Conservation (phyloP, 1,139 yeast species). For the Sugiyamaella neomexicana region DNA sequence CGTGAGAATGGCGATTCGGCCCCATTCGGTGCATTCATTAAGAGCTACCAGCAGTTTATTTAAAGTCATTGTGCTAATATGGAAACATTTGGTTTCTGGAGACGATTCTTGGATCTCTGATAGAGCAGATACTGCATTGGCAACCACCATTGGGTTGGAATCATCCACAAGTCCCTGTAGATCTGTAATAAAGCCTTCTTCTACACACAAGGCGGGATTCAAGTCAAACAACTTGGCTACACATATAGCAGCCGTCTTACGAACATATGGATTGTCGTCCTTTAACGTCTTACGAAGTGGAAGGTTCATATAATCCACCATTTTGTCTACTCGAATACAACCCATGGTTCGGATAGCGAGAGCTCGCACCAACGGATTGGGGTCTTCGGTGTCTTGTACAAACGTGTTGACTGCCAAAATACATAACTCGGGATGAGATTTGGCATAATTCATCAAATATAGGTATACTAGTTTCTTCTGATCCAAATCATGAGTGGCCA, state of each 20-base stretch:
- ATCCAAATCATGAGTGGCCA: conserved; percentile 95
- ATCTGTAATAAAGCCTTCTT: conserved; percentile 78
- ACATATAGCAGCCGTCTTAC: conserved; percentile 97
- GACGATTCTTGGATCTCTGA: conserved; percentile 78
- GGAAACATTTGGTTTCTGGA: conserved; percentile 50
- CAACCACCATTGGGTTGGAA: conserved; percentile 90
- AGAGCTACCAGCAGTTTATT: conserved; percentile 74
- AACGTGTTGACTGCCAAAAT: conserved; percentile 96
- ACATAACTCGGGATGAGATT: conserved; percentile 92
- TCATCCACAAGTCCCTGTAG: conserved; percentile 75
- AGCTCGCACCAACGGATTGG: conserved; percentile 93
- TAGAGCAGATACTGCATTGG: conserved; percentile 85
- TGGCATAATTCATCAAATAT: conserved; percentile 96
- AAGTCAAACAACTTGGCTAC: conserved; percentile 94
- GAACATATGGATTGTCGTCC: conserved; percentile 95
- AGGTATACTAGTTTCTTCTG: conserved; percentile 95
- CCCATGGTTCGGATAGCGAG: conserved; percentile 99
- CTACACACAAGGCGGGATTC: conserved; percentile 76
- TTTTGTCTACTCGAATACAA: conserved; percentile 90
- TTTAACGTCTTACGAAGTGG: conserved; percentile 81
- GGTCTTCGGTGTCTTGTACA: conserved; percentile 91
- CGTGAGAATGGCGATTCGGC: conserved; percentile 83
- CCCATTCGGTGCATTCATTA: conserved; percentile 99
- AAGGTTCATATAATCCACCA: conserved; percentile 91
- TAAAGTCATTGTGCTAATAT: conserved; percentile 49